Base-by-base conservation (phyloP, 140 eudicot species). In the Flaveria floridana region DNA sequence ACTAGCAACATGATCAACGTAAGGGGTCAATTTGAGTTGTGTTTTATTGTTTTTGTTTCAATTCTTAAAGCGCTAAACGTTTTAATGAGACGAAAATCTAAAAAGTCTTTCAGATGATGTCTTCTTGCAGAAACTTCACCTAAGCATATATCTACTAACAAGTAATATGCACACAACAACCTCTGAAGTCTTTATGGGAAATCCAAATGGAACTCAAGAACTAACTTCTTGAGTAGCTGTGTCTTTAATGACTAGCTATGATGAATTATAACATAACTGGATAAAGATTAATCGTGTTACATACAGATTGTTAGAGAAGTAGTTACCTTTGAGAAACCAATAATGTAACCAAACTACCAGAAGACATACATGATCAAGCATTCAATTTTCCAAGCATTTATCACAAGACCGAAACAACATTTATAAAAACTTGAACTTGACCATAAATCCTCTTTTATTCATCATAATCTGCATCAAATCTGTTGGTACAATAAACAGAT, bases 371-470 rank as follows among this genome's bases (percentile, higher is more conserved):
- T 47, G 41, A 64, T 64, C 52, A 39, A 16, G 51, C 71, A 39
- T 64, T 34, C 26, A 64, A 34, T 6, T 64, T 16, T 11, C 52
- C 72, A 47, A 55, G 8, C 51, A 26, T 14, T 63, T 47, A 63
- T 19, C 48, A 51, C 55, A 41, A 55, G 6, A 56, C 62, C 16
- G 12, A 42, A 77, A 47, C 3, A 34, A 53, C 64, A 57, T 3
- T 55, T 37, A 44, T 20, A 77, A 69, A 26, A 52, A 71, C 44
- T 46, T 13, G 2, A 71, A 71, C 25, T 34, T 64, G 68, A 71
- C 78, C 76, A 68, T 52, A 80, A 80, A 73, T 13, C 44, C 28
- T 57, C 47, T 41, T 74, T 75, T 79, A 79, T 79, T 79, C 63
- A 73, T 66, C 53, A 73, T 65, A 72, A 23, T 52, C 73, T 39